Evolutionary conservation across 2,329 filamentous ascomycete genomes (phyloP).

Genomic region (Sphaerulina musiva): DNA sequence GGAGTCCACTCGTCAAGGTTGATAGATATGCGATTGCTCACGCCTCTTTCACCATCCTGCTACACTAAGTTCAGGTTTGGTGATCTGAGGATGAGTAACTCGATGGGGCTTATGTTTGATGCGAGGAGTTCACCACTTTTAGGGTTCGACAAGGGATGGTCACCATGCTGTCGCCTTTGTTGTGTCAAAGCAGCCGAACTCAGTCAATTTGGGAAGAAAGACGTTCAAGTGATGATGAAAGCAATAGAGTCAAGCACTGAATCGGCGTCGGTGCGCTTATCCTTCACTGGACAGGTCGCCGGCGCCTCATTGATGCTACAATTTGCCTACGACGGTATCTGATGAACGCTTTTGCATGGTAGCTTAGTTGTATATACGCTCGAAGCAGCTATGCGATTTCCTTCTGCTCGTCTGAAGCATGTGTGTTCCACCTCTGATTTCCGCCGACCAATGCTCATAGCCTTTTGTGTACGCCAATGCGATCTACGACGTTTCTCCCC

Average conservation of each 20-base stretch:
- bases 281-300: background rate
- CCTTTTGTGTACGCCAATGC: no score
- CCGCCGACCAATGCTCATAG: no score
- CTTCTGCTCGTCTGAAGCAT: background rate
- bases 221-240: conserved; percentile 81
- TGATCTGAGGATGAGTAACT: conserved; percentile 64
- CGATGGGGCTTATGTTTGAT: conserved; percentile 99
- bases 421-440: background rate
- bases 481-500: no score
- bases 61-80: conserved; percentile 14
- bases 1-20: conserved; percentile 77
- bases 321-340: conserved; percentile 33
- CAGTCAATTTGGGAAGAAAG: conserved; percentile 24
- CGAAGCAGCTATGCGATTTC: background rate
- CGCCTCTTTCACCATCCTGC: conserved; percentile 20
- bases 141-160: conserved; percentile 37
- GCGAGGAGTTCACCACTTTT: conserved; percentile 66
- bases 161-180: conserved; percentile 39
- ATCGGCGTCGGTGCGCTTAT: conserved; percentile 34
- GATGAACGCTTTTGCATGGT: conserved; percentile 10
- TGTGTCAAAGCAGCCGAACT: conserved; percentile 65
- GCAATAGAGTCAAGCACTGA: conserved; percentile 99
- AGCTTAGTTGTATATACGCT: background rate
- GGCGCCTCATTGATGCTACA: conserved; percentile 21
- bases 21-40: conserved; percentile 98